A percentile compares a stretch with the other conserved stretches of the same genome.
Conservation (phyloP, 1,284 basidiomycete species). For the Tilletia walkeri region DNA sequence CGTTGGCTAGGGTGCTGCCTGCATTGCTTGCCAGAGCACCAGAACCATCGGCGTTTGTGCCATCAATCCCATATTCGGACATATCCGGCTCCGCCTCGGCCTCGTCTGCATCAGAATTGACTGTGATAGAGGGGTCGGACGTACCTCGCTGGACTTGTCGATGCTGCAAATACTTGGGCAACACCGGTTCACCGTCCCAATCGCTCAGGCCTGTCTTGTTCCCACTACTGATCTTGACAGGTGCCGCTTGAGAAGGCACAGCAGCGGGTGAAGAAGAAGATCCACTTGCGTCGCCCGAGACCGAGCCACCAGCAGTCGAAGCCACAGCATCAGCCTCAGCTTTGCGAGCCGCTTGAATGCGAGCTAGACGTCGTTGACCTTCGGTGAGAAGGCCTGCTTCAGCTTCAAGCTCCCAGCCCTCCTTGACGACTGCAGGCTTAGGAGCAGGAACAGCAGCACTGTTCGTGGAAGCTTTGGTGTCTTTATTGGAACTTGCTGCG, state of each 20-base stretch:
- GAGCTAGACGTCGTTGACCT: conserved; percentile 31
- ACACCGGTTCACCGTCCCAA: conserved; percentile 20
- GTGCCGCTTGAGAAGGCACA: not conserved
- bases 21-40: conserved; percentile 6
- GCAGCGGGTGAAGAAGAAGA: conserved; percentile 2
- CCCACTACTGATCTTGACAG: conserved; percentile 17
- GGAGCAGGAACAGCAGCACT: conserved; percentile 25
- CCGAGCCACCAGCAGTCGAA: not conserved
- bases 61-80: not conserved
- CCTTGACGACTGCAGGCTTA: conserved; percentile 32
- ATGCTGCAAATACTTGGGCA: conserved; percentile 14
- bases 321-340: not conserved
- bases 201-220: conserved; percentile 29
- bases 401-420: conserved; percentile 41
- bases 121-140: conserved; percentile 4
- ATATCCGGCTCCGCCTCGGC: not conserved
- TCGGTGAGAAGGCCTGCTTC: conserved; percentile 42
- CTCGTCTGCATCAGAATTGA: not conserved
- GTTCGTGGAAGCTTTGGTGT: not conserved
- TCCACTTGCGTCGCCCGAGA: not conserved
- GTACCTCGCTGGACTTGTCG: conserved; percentile 13
- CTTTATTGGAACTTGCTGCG: not conserved
- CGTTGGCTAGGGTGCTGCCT: conserved; percentile 48
- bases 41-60: not conserved
- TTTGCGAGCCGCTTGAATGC: conserved; percentile 24